phyloP scores from a whole-genome alignment of 371 early-diverging fungal species.

The Amoeboaphelidium protococcarum region DNA sequence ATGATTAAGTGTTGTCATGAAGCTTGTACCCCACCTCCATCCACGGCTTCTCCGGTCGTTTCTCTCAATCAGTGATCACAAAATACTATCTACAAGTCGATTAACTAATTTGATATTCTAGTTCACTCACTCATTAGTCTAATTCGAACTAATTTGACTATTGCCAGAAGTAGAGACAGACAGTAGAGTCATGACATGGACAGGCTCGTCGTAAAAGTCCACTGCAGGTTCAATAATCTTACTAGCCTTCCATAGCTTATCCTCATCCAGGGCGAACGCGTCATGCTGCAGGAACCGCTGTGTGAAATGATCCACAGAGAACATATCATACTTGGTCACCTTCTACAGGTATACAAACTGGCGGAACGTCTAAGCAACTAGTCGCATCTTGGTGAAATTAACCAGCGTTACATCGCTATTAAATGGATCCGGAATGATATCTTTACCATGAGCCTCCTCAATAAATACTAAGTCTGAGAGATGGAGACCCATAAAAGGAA shows the following conservation, averaged over 20 bases:
- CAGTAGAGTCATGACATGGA: no score
- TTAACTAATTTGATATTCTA: no score
- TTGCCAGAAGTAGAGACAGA: no score
- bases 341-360: neutral
- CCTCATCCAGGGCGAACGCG: neutral
- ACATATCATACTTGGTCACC: neutral
- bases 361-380: neutral
- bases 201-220: no score
- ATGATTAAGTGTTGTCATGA: no score
- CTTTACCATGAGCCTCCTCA: neutral
- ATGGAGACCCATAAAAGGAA: neutral
- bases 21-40: no score
- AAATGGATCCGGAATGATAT: neutral
- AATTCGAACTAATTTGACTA: no score
- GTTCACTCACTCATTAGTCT: no score
- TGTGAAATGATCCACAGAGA: neutral
- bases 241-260: neutral
- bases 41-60: no score
- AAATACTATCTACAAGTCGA: no score
- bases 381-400: neutral
- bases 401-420: neutral
- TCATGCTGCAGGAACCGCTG: neutral
- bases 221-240: neutral
- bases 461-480: neutral
- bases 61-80: no score